These are phyloP conservation scores for Radiomyces spectabilis DNA, from an alignment of 192 early-diverging fungal species.

Conservation along the genomic window DNA sequence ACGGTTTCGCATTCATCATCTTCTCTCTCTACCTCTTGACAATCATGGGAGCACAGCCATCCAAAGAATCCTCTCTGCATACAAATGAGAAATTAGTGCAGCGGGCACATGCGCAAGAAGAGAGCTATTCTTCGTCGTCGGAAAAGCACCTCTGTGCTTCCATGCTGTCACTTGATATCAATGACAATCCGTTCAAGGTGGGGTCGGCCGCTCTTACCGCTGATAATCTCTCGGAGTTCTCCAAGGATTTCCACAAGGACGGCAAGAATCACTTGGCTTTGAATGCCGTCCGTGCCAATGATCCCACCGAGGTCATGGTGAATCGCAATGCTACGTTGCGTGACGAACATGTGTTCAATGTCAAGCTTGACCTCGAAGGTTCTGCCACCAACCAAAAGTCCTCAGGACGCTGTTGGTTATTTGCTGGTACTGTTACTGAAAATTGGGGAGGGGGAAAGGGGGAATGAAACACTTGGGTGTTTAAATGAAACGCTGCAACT, in stretches of 20 bases:
- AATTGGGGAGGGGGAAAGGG: not conserved
- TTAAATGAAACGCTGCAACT: too few species aligned
- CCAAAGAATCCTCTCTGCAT: not conserved
- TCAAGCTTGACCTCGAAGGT: conserved; percentile 45
- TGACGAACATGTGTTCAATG: conserved; percentile 47
- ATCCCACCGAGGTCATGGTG: conserved; percentile 48
- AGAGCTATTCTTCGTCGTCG: not conserved
- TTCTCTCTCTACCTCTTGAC: not conserved
- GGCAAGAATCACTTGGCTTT: conserved; percentile 62
- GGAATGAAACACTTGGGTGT: not conserved
- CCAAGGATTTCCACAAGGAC: conserved; percentile 45
- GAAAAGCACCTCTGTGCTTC: not conserved
- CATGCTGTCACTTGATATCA: not conserved
- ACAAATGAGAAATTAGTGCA: not conserved
- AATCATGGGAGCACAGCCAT: conserved; percentile 13
- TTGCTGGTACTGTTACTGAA: conserved; percentile 50
- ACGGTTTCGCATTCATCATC: too few species aligned
- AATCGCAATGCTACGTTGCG: conserved; percentile 48
- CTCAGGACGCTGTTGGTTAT: conserved; percentile 78
- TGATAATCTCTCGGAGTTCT: conserved; percentile 17
- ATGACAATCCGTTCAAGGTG: not conserved
- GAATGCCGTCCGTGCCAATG: conserved; percentile 54
- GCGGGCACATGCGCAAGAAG: not conserved
- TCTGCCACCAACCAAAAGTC: conserved; percentile 64
- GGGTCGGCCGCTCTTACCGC: conserved; percentile 8